A percentile compares a stretch with the other conserved stretches of the same genome.
Evolutionary conservation across 2,329 filamentous ascomycete genomes (phyloP).

Genomic region (Nemania abortiva): DNA sequence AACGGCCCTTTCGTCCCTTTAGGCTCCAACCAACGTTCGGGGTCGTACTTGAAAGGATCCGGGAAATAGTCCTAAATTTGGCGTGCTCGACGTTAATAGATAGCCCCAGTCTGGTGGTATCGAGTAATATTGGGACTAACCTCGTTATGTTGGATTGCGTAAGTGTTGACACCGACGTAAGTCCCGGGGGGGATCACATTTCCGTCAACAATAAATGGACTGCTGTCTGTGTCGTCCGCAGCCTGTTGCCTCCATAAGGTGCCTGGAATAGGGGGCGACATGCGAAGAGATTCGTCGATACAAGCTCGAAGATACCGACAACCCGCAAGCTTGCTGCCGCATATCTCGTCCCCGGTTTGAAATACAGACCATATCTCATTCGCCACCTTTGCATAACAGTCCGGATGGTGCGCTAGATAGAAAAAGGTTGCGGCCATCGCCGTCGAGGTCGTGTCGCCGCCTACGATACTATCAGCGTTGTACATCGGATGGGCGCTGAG

Average conservation of each 20-base stretch:
- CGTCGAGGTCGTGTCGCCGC: constrained; percentile 39
- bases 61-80: constrained; percentile 21
- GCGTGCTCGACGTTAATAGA: background rate
- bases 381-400: constrained; percentile 37
- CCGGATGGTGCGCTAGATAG: constrained; percentile 40
- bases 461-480: constrained; percentile 24
- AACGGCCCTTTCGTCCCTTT: constrained; percentile 5
- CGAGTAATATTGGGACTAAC: background rate
- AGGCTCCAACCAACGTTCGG: constrained; percentile 25
- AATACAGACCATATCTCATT: constrained; percentile 39
- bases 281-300: constrained; percentile 40
- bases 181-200: constrained; percentile 38
- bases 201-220: constrained; percentile 36
- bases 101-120: background rate
- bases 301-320: constrained; percentile 41
- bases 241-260: constrained; percentile 37
- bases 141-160: constrained; percentile 43
- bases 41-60: constrained; percentile 21
- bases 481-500: constrained; percentile 5
- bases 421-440: constrained; percentile 44
- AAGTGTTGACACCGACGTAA: constrained; percentile 39
- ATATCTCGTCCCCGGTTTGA: constrained; percentile 34
- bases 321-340: constrained; percentile 31
- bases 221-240: constrained; percentile 19
- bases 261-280: constrained; percentile 39